Evolutionary conservation across 179 eudicot genomes (phyloP), one percentile per base, ranked within the genome.

Genomic region (Spinacia oleracea): DNA sequence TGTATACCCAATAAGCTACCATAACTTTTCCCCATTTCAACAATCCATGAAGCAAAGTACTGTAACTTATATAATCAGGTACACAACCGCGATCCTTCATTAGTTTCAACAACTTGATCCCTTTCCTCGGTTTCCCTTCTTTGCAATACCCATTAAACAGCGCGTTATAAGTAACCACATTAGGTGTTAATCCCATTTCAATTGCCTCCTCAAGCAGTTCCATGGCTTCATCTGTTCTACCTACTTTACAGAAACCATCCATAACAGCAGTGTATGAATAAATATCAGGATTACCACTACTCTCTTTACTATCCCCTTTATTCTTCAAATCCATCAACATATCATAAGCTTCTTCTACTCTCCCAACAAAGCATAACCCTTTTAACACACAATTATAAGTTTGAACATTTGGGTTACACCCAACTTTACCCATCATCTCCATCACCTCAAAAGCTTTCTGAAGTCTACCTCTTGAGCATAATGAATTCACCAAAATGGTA

Each of bases 221-320:
- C 53, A 80, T 59, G 0, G 98, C 97, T 72, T 93, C 96, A 60
- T 87, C 78, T 16, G 96, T 81, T 76, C 97, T 83, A 9, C 97
- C 97, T 74, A 92, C 96, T 64, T 89, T 94, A 84, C 98, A 94
- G 16, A 94, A 86, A 7, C 98, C 98, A 85, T 94, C 90, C 97
- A 94, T 94, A 27, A 93, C 82, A 31, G 88, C 81, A 4, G 92
- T 90, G 82, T 86, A 94, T 0, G 91, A 85, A 65, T 89, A 90
- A 43, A 94, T 81, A 80, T 94, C 92, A 1, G 87, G 91, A 38
- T 76, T 72, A 27, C 35, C 11, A 35, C 8, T 27, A 55, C 32
- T 55, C 2, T 35, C 71, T 32, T 59, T 35, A 42, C 53, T 35
- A 14, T 32, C 48, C 16, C 75, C 81, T 70, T 78, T 80, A 23